Conservation (phyloP, 2,329 filamentous ascomycete species). For the Aspergillus pseudoviridinutans region DNA sequence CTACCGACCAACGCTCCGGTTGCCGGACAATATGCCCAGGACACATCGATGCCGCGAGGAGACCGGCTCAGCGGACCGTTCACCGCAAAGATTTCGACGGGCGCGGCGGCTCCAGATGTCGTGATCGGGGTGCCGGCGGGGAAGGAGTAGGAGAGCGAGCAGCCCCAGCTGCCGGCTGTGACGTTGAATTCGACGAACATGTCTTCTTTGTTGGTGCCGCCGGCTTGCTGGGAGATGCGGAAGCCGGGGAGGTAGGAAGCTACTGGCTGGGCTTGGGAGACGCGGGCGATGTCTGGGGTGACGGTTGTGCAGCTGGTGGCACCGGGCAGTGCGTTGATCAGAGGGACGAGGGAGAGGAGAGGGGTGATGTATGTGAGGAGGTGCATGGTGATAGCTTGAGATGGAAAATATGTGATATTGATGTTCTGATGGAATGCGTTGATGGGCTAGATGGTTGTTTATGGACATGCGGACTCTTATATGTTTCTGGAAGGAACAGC, state of each 20-base stretch:
- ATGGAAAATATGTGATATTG: neutral
- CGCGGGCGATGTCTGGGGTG: slow-evolving; percentile 3
- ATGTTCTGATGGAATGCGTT: neutral
- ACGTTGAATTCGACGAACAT: slow-evolving; percentile 9
- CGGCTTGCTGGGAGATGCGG: slow-evolving; percentile 4
- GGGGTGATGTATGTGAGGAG: neutral
- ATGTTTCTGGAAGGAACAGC: neutral
- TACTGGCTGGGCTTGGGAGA: slow-evolving; percentile 4
- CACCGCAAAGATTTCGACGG: slow-evolving; percentile 6
- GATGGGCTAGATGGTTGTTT: neutral
- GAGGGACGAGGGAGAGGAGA: neutral
- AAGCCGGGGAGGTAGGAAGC: slow-evolving; percentile 6
- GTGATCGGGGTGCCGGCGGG: slow-evolving; percentile 1
- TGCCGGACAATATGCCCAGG: slow-evolving; percentile 5
- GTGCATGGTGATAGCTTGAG: slow-evolving; percentile 2
- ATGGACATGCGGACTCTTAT: neutral
- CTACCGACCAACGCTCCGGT: slow-evolving; percentile 3
- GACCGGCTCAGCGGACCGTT: slow-evolving; percentile 5
- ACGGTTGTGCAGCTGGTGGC: slow-evolving; percentile 5
- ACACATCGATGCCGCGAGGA: slow-evolving; percentile 5
- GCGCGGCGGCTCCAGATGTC: neutral
- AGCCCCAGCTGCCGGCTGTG: slow-evolving; percentile 6
- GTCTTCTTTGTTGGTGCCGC: slow-evolving; percentile 5
- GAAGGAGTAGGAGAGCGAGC: slow-evolving; percentile 8
- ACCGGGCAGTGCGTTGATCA: neutral